These are phyloP conservation scores for Phytomonas francai DNA, from an alignment of 208 protist species.

Conservation along the genomic window DNA sequence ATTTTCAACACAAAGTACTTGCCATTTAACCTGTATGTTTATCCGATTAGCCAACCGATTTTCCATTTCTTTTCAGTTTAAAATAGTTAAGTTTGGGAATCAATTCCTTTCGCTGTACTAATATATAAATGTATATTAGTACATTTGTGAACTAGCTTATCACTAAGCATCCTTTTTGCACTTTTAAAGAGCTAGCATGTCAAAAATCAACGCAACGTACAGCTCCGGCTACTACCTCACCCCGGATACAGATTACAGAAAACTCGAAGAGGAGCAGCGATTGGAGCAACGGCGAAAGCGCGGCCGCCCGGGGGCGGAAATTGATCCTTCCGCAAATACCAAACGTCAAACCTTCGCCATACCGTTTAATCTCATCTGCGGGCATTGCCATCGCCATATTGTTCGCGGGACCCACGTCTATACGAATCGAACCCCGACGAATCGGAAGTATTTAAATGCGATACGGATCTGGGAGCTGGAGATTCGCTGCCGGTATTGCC, in stretches of 20 bases:
- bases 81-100: too few species aligned
- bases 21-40: background rate
- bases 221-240: conserved; percentile 79
- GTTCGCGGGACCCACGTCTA: conserved; percentile 79
- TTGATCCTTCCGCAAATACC: background rate
- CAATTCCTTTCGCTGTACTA: background rate
- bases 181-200: conserved; percentile 41
- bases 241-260: conserved; percentile 74
- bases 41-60: conserved; percentile 6
- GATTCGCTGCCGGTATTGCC: conserved; percentile 69
- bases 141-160: background rate
- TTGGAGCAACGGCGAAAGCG: conserved; percentile 39
- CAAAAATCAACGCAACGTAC: conserved; percentile 86
- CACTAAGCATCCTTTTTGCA: background rate
- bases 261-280: conserved; percentile 60
- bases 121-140: conserved; percentile 8
- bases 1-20: too few species aligned
- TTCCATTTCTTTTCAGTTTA: conserved; percentile 8
- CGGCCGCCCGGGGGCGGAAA: conserved; percentile 11
- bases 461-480: conserved; percentile 79
- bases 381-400: conserved; percentile 56
- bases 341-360: conserved; percentile 81
- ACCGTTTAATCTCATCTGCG: conserved; percentile 72
- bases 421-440: conserved; percentile 57
- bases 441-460: conserved; percentile 43